Evolutionary conservation across 2,329 filamentous ascomycete genomes (phyloP).

Genomic region (Monilinia laxa): DNA sequence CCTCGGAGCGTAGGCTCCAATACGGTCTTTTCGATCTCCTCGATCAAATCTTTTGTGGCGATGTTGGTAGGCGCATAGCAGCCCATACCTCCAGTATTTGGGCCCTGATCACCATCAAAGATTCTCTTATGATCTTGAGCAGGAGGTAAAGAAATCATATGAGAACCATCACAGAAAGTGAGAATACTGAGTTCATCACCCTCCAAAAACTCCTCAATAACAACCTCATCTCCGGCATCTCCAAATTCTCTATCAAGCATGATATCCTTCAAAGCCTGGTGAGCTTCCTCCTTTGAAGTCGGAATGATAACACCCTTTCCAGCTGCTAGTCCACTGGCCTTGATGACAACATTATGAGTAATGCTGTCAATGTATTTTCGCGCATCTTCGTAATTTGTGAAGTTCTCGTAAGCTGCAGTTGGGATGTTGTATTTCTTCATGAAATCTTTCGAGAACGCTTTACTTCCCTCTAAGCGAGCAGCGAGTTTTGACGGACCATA

Average conservation of each 20-base stretch:
- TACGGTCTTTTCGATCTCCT: conserved; percentile 74
- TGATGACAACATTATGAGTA: conserved; percentile 80
- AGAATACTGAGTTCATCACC: conserved; percentile 92
- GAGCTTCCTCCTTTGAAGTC: conserved; percentile 74
- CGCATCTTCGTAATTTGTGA: conserved; percentile 72
- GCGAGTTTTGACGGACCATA: conserved; percentile 86
- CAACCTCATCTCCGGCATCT: conserved; percentile 81
- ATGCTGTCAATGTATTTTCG: conserved; percentile 71
- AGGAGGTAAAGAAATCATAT: conserved; percentile 78
- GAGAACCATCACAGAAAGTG: conserved; percentile 86
- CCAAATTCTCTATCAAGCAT: conserved; percentile 90
- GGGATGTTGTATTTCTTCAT: conserved; percentile 90
- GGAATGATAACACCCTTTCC: conserved; percentile 86
- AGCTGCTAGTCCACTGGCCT: conserved; percentile 86
- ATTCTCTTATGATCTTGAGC: conserved; percentile 97
- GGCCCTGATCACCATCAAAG: conserved; percentile 83
- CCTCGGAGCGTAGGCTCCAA: conserved; percentile 88
- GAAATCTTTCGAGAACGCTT: conserved; percentile 96
- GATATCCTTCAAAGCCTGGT: conserved; percentile 77
- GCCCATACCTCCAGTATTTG: conserved; percentile 97
- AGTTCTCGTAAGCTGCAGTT: conserved; percentile 88
- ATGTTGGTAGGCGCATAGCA: conserved; percentile 91
- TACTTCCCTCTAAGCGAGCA: conserved; percentile 90
- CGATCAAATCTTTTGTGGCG: conserved; percentile 69
- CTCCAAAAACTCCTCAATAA: conserved; percentile 90